A percentile compares a stretch with the other conserved stretches of the same genome.
phyloP scores from a whole-genome alignment of 306 rosid species.

The Malus asiatica region DNA sequence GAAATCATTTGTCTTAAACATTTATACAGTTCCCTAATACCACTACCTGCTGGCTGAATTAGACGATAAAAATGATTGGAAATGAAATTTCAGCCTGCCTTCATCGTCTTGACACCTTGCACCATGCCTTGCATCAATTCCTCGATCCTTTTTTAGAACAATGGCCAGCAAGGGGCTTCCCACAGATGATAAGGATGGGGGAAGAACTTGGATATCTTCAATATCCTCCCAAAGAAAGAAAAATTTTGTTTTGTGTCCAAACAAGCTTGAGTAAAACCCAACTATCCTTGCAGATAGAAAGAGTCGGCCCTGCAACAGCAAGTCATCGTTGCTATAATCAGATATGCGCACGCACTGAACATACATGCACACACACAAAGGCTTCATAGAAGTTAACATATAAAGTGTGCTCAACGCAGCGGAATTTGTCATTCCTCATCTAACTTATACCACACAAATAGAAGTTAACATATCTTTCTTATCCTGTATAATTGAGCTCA shows the following conservation, averaged over 20 bases:
- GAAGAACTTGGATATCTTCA: slow-evolving; percentile 60
- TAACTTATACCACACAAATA: background rate
- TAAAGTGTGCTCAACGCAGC: background rate
- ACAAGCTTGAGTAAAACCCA: slow-evolving; percentile 69
- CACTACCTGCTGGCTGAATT: slow-evolving; percentile 63
- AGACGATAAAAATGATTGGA: slow-evolving; percentile 80
- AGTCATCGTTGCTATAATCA: background rate
- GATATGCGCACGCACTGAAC: background rate
- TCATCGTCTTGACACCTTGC: slow-evolving; percentile 82
- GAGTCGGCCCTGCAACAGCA: slow-evolving; percentile 61
- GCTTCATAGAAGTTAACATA: background rate
- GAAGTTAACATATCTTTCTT: background rate
- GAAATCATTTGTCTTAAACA: background rate
- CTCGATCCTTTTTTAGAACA: slow-evolving; percentile 57
- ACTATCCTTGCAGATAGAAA: slow-evolving; percentile 78
- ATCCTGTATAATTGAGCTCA: background rate
- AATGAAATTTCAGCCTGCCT: slow-evolving; percentile 78
- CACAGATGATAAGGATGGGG: slow-evolving; percentile 65
- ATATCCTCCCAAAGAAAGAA: slow-evolving; percentile 95
- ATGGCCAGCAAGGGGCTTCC: slow-evolving; percentile 76
- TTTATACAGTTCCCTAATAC: background rate
- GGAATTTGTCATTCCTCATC: background rate
- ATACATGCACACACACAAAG: background rate
- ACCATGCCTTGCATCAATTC: slow-evolving; percentile 70
- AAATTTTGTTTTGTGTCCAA: slow-evolving; percentile 86